Percentiles rank a stretch among this genome's conserved stretches.
Conservation (phyloP, 106 monocot species). For the Vanilla planifolia region DNA sequence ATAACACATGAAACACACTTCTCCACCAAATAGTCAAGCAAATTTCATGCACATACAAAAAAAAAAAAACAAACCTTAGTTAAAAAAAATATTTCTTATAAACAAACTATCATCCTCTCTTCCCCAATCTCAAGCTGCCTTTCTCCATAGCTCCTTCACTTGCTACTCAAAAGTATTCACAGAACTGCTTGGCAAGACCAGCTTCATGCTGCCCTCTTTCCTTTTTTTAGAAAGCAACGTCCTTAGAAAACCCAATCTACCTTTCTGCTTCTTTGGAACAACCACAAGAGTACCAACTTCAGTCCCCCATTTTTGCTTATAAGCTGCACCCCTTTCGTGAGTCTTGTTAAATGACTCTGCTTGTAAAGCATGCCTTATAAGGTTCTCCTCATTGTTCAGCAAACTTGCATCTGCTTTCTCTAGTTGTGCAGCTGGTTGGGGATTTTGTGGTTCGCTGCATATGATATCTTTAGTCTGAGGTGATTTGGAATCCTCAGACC, state of each 20-base stretch:
- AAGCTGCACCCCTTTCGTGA: not conserved
- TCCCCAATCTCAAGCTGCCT: too few relatives aligned
- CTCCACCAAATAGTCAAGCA: too few relatives aligned
- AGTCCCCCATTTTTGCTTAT: not conserved
- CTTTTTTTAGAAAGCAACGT: constrained; percentile 11
- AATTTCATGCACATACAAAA: too few relatives aligned
- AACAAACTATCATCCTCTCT: too few relatives aligned
- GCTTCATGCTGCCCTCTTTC: constrained; percentile 12
- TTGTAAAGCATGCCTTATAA: not conserved
- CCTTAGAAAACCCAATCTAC: constrained; percentile 10
- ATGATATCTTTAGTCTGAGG: constrained; percentile 45
- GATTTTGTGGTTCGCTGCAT: constrained; percentile 14
- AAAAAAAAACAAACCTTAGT: too few relatives aligned
- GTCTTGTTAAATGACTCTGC: not conserved
- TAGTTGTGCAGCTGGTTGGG: not conserved
- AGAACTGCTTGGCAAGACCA: not conserved
- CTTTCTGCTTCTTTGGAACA: constrained; percentile 16
- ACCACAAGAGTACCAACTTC: constrained; percentile 12
- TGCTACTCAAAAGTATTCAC: not conserved
- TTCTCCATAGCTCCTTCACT: too few relatives aligned
- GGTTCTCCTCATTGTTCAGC: constrained; percentile 7
- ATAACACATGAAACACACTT: too few relatives aligned
- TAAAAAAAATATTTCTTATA: too few relatives aligned
- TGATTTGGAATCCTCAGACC: constrained; percentile 18
- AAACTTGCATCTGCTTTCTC: constrained; percentile 15